Percentiles rank a stretch among this genome's conserved stretches.
Evolutionary conservation across 805 yeast genomes (phyloP).

Genomic region (Ogataea kodamae): DNA sequence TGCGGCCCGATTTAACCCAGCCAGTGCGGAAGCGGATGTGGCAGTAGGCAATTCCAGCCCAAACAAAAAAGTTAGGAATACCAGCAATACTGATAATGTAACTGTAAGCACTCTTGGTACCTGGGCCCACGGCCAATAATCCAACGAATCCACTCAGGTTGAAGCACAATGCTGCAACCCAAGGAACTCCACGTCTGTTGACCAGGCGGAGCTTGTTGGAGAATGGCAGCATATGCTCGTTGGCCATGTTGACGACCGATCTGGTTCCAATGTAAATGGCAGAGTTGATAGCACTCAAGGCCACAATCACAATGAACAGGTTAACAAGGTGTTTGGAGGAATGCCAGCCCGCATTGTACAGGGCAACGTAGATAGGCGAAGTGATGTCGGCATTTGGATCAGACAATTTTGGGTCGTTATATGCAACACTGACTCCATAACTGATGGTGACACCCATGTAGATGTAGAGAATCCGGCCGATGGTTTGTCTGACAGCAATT

Average conservation of each 20-base stretch:
- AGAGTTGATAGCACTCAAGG: constrained; percentile 67
- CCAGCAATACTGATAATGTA: constrained; percentile 64
- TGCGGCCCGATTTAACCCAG: constrained; percentile 40
- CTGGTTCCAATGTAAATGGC: constrained; percentile 69
- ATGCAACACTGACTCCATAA: constrained; percentile 60
- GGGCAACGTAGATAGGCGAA: constrained; percentile 48
- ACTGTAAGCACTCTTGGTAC: constrained; percentile 56
- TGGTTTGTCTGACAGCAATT: constrained; percentile 52
- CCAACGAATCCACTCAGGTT: constrained; percentile 55
- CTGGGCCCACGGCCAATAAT: constrained; percentile 53
- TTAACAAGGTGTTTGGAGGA: constrained; percentile 51
- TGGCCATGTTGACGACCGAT: constrained; percentile 61
- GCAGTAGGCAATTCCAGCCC: constrained; percentile 57
- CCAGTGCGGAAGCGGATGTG: constrained; percentile 57
- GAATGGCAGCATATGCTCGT: constrained; percentile 44
- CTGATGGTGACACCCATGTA: constrained; percentile 52
- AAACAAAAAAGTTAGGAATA: constrained; percentile 63
- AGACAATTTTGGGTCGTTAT: constrained; percentile 45
- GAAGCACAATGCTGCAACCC: constrained; percentile 51
- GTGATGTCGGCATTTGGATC: constrained; percentile 39
- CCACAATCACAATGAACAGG: constrained; percentile 59
- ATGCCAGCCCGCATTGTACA: constrained; percentile 49
- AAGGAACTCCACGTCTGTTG: constrained; percentile 62
- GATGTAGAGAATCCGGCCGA: constrained; percentile 51
- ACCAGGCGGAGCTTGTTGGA: constrained; percentile 45